phyloP scores from a whole-genome alignment of 2,329 filamentous ascomycete species.

The Fusarium sp. region DNA sequence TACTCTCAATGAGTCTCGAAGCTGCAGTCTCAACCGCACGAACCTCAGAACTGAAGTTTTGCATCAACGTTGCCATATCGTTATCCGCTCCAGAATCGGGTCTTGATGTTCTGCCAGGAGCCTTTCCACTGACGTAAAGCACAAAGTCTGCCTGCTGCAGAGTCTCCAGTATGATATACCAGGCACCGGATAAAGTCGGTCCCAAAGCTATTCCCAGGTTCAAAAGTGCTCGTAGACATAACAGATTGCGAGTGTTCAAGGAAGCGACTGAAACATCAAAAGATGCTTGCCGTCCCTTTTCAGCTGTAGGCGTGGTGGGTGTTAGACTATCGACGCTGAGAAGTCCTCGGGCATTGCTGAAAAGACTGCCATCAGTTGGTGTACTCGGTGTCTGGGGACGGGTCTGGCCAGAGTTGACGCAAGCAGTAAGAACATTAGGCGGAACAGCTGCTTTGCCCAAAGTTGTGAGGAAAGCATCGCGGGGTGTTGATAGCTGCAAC shows the following conservation, averaged over 20 bases:
- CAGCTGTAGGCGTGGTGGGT: slow-evolving; percentile 64
- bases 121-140: slow-evolving; percentile 72
- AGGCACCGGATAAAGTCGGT: slow-evolving; percentile 84
- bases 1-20: slow-evolving; percentile 88
- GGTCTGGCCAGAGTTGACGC: slow-evolving; percentile 61
- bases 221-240: slow-evolving; percentile 90
- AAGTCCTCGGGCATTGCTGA: slow-evolving; percentile 77
- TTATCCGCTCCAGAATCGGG: slow-evolving; percentile 61
- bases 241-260: slow-evolving; percentile 87
- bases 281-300: slow-evolving; percentile 69
- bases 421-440: slow-evolving; percentile 75
- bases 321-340: slow-evolving; percentile 79
- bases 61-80: slow-evolving; percentile 64
- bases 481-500: slow-evolving; percentile 82
- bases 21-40: slow-evolving; percentile 90
- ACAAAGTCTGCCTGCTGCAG: slow-evolving; percentile 93
- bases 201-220: slow-evolving; percentile 96
- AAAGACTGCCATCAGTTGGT: slow-evolving; percentile 66
- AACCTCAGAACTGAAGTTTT: slow-evolving; percentile 82
- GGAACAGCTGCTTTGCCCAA: slow-evolving; percentile 93
- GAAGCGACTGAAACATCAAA: slow-evolving; percentile 65
- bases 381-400: slow-evolving; percentile 58
- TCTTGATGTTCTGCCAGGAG: slow-evolving; percentile 62
- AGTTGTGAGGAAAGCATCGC: slow-evolving; percentile 95
- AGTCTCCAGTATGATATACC: slow-evolving; percentile 92